These are phyloP conservation scores for Favolaschia claudopus DNA, from an alignment of 768 basidiomycete genomes.

Conservation along the genomic window DNA sequence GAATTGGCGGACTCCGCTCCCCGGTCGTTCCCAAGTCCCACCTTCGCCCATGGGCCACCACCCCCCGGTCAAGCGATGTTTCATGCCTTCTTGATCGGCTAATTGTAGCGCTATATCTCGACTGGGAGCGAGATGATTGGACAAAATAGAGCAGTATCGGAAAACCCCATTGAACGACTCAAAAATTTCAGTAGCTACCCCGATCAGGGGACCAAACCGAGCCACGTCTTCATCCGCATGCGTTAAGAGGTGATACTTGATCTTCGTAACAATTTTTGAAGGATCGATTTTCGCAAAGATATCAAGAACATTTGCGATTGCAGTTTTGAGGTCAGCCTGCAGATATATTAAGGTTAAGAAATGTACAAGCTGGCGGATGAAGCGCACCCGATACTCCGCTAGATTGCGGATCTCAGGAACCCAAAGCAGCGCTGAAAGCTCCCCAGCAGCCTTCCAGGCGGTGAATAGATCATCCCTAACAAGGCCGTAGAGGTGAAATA, in stretches of 20 bases:
- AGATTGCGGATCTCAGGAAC: slow-evolving; percentile 32
- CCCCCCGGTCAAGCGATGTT: no score
- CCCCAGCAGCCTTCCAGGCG: slow-evolving; percentile 30
- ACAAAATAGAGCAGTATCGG: slow-evolving; percentile 4
- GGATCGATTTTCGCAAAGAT: slow-evolving; percentile 4
- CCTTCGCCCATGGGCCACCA: no score
- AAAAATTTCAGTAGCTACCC: slow-evolving; percentile 3
- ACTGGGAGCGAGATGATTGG: no score
- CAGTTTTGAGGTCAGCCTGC: background rate
- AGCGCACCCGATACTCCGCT: slow-evolving; percentile 31
- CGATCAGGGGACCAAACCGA: background rate
- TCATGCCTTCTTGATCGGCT: no score
- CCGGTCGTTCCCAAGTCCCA: no score
- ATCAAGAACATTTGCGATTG: slow-evolving; percentile 5
- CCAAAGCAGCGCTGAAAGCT: slow-evolving; percentile 37
- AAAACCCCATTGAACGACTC: slow-evolving; percentile 13
- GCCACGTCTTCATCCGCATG: background rate
- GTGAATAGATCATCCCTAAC: slow-evolving; percentile 26
- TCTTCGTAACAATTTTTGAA: slow-evolving; percentile 4
- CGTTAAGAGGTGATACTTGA: slow-evolving; percentile 1
- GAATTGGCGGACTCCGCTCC: no score
- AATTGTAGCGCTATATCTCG: no score
- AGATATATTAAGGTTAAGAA: background rate
- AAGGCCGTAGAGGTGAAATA: slow-evolving; percentile 37
- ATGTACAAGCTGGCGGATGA: background rate